Evolutionary conservation across 495 filamentous ascomycete species (phyloP).

Genomic region (Trichocladium antarcticum): DNA sequence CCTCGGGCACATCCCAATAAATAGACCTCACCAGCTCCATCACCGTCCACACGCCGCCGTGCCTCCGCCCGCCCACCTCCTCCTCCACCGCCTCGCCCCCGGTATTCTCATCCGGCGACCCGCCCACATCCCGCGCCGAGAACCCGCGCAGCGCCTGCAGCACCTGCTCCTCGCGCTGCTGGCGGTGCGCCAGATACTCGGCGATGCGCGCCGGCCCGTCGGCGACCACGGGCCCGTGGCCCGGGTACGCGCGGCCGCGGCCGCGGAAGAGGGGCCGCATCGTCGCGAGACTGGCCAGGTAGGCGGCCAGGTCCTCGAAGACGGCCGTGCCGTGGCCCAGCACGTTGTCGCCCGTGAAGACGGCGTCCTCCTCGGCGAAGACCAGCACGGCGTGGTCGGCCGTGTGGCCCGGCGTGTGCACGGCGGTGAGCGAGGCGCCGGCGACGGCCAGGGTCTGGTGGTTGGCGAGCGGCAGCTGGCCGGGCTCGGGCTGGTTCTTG

Average conservation of each 20-base stretch:
- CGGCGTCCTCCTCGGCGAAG: conserved; percentile 63
- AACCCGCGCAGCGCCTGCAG: conserved; percentile 47
- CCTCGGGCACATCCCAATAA: conserved; percentile 67
- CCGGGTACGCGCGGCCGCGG: conserved; percentile 60
- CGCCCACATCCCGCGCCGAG: too few relatives aligned
- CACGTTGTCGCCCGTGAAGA: conserved; percentile 94
- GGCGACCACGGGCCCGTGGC: conserved; percentile 67
- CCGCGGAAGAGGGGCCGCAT: conserved; percentile 51
- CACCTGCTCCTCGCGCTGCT: conserved; percentile 71
- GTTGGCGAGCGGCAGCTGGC: conserved; percentile 49
- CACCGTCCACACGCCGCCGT: conserved; percentile 51
- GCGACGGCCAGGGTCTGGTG: conserved; percentile 63
- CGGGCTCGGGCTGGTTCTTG: conserved; percentile 40
- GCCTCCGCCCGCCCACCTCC: conserved; percentile 22
- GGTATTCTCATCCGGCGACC: not conserved
- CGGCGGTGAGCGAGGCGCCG: conserved; percentile 64
- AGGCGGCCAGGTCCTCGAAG: conserved; percentile 69
- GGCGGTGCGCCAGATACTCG: conserved; percentile 76
- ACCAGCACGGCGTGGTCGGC: conserved; percentile 71
- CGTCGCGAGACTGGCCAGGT: conserved; percentile 58
- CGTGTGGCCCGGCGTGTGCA: conserved; percentile 78
- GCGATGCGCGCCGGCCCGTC: conserved; percentile 52
- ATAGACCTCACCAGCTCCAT: conserved; percentile 79
- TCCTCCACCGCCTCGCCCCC: conserved; percentile 22
- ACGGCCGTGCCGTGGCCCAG: conserved; percentile 89